Evolutionary conservation across 2,329 filamentous ascomycete genomes (phyloP).

Genomic region (Fusarium nurragi): DNA sequence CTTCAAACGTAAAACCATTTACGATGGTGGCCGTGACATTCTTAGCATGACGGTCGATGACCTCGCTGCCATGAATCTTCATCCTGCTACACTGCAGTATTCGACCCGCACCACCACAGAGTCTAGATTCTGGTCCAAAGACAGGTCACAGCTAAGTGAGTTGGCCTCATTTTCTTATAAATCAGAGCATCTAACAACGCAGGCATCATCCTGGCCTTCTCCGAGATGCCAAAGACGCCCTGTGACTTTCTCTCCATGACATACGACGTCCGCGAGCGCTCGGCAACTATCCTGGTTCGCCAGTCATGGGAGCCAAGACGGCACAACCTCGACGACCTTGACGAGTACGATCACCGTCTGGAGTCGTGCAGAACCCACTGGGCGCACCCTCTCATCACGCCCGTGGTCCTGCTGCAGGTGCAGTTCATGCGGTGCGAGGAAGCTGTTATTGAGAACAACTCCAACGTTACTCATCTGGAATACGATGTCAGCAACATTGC

Average conservation of each 20-base stretch:
- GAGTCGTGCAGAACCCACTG: conserved; percentile 57
- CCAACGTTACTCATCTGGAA: conserved; percentile 54
- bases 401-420: conserved; percentile 58
- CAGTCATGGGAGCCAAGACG: conserved; percentile 55
- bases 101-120: conserved; percentile 52
- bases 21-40: conserved; percentile 48
- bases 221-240: conserved; percentile 55
- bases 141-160: conserved; percentile 49
- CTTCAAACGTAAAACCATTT: conserved; percentile 48
- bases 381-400: conserved; percentile 57
- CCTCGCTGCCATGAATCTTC: conserved; percentile 49
- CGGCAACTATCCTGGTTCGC: conserved; percentile 54
- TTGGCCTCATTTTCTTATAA: background rate
- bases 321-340: conserved; percentile 55
- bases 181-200: background rate
- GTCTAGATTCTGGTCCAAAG: conserved; percentile 53
- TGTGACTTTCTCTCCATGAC: conserved; percentile 60
- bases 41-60: conserved; percentile 50
- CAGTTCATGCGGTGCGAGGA: conserved; percentile 57
- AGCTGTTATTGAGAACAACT: conserved; percentile 55
- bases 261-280: conserved; percentile 52
- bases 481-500: conserved; percentile 56
- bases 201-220: conserved; percentile 58
- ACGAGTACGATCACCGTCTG: conserved; percentile 58
- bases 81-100: conserved; percentile 54